Evolutionary conservation across 192 early-diverging fungal species (phyloP).

Genomic region (Dissophora ornata): DNA sequence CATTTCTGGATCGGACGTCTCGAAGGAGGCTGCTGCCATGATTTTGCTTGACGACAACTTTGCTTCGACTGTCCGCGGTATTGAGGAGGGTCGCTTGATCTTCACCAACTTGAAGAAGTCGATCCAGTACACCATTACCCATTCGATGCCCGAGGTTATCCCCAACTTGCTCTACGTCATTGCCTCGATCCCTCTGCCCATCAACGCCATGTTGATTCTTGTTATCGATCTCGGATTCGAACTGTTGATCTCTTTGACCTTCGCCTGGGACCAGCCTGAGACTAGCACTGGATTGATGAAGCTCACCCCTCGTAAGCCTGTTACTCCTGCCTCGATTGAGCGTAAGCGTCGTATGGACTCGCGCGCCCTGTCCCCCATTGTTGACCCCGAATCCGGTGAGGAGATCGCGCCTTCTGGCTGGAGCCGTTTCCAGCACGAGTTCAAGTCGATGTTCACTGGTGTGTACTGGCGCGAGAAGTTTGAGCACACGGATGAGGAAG

Average conservation of each 20-base stretch:
- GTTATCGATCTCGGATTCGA: slow-evolving; percentile 97
- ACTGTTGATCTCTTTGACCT: slow-evolving; percentile 84
- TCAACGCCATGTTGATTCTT: slow-evolving; percentile 88
- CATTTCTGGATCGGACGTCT: slow-evolving; percentile 92
- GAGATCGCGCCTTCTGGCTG: slow-evolving; percentile 48
- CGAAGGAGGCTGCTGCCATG: slow-evolving; percentile 97
- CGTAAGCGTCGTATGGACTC: slow-evolving; percentile 68
- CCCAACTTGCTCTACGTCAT: slow-evolving; percentile 88
- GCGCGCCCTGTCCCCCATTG: slow-evolving; percentile 58
- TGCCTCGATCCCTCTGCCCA: slow-evolving; percentile 85
- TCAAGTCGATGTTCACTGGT: slow-evolving; percentile 62
- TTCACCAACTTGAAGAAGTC: slow-evolving; percentile 97
- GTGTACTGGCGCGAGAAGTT: slow-evolving; percentile 73
- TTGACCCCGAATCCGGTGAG: slow-evolving; percentile 65
- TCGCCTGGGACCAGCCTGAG: slow-evolving; percentile 94
- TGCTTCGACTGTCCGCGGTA: slow-evolving; percentile 91
- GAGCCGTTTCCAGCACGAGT: slow-evolving; percentile 20
- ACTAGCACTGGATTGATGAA: slow-evolving; percentile 82
- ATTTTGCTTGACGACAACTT: slow-evolving; percentile 99
- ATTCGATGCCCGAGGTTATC: slow-evolving; percentile 92
- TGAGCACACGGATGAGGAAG: slow-evolving; percentile 82
- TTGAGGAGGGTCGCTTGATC: slow-evolving; percentile 95
- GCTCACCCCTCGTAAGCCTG: slow-evolving; percentile 89
- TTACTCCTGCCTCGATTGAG: slow-evolving; percentile 81
- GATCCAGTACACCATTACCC: slow-evolving; percentile 91